These are phyloP conservation scores for Microthlaspi erraticum DNA, from an alignment of 345 rosid genomes.

Conservation along the genomic window DNA sequence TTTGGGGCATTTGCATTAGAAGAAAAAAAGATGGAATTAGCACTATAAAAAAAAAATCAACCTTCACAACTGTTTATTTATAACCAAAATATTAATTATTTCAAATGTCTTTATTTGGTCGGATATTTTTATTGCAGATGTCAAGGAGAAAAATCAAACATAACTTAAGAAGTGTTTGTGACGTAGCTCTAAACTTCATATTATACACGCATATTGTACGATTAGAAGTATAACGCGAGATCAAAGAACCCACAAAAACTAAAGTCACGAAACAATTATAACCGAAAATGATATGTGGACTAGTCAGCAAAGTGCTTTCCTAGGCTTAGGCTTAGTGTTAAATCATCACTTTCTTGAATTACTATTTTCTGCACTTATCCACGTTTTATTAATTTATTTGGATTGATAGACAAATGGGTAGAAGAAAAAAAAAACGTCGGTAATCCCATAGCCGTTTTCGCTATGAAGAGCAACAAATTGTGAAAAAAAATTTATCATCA, in stretches of 20 bases:
- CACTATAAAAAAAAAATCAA: too few species aligned
- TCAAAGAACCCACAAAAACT: not conserved
- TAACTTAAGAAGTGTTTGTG: not conserved
- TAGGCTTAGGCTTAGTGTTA: slow-evolving; percentile 16
- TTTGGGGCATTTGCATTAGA: not conserved
- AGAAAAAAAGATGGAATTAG: too few species aligned
- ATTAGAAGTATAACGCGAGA: not conserved
- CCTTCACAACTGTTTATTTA: too few species aligned
- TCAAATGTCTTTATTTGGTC: too few species aligned
- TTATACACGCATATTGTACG: slow-evolving; percentile 10
- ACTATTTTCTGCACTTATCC: slow-evolving; percentile 27
- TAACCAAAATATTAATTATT: too few species aligned
- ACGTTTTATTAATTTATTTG: not conserved
- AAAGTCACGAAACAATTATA: slow-evolving; percentile 28
- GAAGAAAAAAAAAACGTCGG: slow-evolving; percentile 14
- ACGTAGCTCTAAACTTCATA: slow-evolving; percentile 18
- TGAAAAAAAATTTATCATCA: not conserved
- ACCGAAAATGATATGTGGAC: slow-evolving; percentile 34
- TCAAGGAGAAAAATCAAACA: too few species aligned
- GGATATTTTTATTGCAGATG: too few species aligned
- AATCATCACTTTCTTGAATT: slow-evolving; percentile 31
- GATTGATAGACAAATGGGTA: not conserved
- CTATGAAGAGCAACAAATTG: not conserved
- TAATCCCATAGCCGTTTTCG: not conserved
- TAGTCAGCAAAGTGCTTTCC: slow-evolving; percentile 19